Conservation (phyloP, 805 yeast species). For the Brettanomyces bruxellensis region DNA sequence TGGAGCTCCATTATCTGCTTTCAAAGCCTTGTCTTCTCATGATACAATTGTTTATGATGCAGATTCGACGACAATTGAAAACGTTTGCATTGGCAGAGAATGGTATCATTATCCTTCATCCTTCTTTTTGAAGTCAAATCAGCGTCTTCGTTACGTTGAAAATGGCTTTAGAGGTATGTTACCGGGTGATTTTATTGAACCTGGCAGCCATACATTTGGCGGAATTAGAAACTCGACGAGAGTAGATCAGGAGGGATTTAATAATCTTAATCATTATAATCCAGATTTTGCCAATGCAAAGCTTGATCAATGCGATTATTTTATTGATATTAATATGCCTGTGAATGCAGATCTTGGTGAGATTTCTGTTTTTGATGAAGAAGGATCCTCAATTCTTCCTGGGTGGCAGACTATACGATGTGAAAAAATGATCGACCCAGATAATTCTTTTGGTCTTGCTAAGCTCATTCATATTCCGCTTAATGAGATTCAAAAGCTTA, state of each 20-base stretch:
- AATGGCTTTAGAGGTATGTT: slow-evolving; percentile 81
- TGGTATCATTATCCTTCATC: slow-evolving; percentile 93
- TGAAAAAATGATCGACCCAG: slow-evolving; percentile 42
- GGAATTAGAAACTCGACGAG: slow-evolving; percentile 31
- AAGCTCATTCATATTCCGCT: slow-evolving; percentile 6
- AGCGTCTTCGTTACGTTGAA: slow-evolving; percentile 56
- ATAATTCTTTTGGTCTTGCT: slow-evolving; percentile 41
- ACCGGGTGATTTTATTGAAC: slow-evolving; percentile 74
- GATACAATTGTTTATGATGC: neutral
- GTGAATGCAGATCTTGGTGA: slow-evolving; percentile 39
- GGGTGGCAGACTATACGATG: slow-evolving; percentile 45
- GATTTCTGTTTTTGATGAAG: slow-evolving; percentile 17
- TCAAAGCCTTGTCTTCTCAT: slow-evolving; percentile 30
- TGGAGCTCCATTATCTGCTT: slow-evolving; percentile 61
- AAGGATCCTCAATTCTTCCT: slow-evolving; percentile 11
- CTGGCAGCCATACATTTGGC: slow-evolving; percentile 11
- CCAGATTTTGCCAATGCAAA: slow-evolving; percentile 38
- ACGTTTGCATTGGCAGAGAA: slow-evolving; percentile 87
- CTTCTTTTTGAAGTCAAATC: slow-evolving; percentile 60
- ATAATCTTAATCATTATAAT: slow-evolving; percentile 63
- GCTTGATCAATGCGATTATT: slow-evolving; percentile 53
- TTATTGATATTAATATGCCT: slow-evolving; percentile 52
- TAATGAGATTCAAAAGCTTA: neutral
- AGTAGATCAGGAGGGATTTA: slow-evolving; percentile 55
- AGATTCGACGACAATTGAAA: slow-evolving; percentile 22